phyloP scores from a whole-genome alignment of 2,329 filamentous ascomycete species.

The Arthroderma sp. region DNA sequence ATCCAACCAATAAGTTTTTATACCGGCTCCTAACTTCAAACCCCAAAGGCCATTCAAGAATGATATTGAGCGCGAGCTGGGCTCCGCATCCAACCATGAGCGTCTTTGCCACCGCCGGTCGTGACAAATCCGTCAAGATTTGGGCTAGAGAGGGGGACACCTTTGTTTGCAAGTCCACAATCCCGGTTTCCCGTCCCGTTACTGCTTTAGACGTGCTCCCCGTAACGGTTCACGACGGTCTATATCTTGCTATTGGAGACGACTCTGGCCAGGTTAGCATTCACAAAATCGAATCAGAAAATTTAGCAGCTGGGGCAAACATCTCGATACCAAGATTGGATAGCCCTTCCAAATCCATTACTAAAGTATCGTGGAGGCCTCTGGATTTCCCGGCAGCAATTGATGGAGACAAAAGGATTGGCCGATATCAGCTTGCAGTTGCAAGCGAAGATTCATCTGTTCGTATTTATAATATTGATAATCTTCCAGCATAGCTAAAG shows the following conservation, averaged over 20 bases:
- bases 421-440: constrained; percentile 27
- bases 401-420: constrained; percentile 5
- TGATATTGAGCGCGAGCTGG: constrained; percentile 88
- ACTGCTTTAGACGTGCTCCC: constrained; percentile 58
- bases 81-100: constrained; percentile 38
- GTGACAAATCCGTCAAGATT: constrained; percentile 72
- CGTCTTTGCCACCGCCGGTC: constrained; percentile 72
- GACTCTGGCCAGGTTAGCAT: constrained; percentile 35
- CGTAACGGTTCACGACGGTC: constrained; percentile 14
- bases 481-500: constrained; percentile 13
- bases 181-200: constrained; percentile 47
- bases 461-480: constrained; percentile 26
- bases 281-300: constrained; percentile 24
- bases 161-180: constrained; percentile 42
- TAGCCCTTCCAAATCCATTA: constrained; percentile 51
- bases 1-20: constrained; percentile 20
- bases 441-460: constrained; percentile 34
- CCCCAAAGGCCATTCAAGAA: constrained; percentile 74
- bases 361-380: constrained; percentile 59
- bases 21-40: constrained; percentile 54
- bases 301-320: constrained; percentile 17
- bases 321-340: constrained; percentile 24
- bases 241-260: constrained; percentile 34
- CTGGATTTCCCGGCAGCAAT: constrained; percentile 9
- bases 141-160: constrained; percentile 39